These are phyloP conservation scores for Beauveria rudraprayagi DNA, from an alignment of 2,329 filamentous ascomycete genomes.

Conservation along the genomic window DNA sequence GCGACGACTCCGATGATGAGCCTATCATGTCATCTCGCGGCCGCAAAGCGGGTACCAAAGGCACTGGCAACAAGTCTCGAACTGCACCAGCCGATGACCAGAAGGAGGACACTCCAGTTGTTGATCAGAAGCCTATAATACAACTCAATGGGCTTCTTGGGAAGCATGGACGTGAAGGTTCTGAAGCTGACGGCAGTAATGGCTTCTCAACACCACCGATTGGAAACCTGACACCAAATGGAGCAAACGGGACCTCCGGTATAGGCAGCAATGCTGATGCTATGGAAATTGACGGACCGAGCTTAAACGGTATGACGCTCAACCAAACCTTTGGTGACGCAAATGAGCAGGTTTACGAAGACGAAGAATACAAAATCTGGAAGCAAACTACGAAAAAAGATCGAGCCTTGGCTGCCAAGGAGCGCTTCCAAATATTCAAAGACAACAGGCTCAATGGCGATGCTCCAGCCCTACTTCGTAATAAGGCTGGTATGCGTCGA, in stretches of 20 bases:
- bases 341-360: slow-evolving; percentile 70
- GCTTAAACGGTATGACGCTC: slow-evolving; percentile 57
- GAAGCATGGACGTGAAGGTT: slow-evolving; percentile 58
- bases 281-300: slow-evolving; percentile 79
- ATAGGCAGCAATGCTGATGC: slow-evolving; percentile 69
- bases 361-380: slow-evolving; percentile 97
- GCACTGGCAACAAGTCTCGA: slow-evolving; percentile 61
- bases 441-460: slow-evolving; percentile 78
- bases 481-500: slow-evolving; percentile 80
- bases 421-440: slow-evolving; percentile 78
- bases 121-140: slow-evolving; percentile 65
- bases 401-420: slow-evolving; percentile 75
- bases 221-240: slow-evolving; percentile 66
- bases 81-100: slow-evolving; percentile 60
- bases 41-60: slow-evolving; percentile 71
- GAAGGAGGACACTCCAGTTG: slow-evolving; percentile 69
- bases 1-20: slow-evolving; percentile 91
- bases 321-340: slow-evolving; percentile 57
- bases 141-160: slow-evolving; percentile 58
- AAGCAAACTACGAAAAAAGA: slow-evolving; percentile 98
- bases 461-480: slow-evolving; percentile 77
- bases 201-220: slow-evolving; percentile 78
- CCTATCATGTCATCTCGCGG: slow-evolving; percentile 97
- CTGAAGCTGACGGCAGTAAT: slow-evolving; percentile 77
- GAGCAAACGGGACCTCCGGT: slow-evolving; percentile 57